Percentiles rank a stretch among this genome's conserved stretches.
These are phyloP conservation scores for Takashimella tepidaria DNA, from an alignment of 1,284 basidiomycete species.

Conservation along the genomic window DNA sequence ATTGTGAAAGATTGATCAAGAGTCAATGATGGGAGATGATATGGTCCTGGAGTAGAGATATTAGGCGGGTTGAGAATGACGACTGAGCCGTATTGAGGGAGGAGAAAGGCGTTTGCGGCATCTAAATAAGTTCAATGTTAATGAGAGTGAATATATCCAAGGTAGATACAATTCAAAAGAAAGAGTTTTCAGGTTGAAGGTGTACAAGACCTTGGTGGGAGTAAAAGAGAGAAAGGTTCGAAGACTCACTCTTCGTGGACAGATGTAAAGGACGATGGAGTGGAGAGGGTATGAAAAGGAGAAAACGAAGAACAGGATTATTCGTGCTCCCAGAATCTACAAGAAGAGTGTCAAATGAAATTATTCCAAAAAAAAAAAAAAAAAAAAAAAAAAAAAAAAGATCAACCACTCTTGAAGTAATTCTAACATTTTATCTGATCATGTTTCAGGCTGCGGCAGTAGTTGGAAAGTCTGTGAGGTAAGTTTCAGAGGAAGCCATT, in stretches of 20 bases:
- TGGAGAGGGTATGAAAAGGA: constrained; percentile 79
- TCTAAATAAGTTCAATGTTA: too few species aligned
- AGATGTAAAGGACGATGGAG: constrained; percentile 63
- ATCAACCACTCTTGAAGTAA: too few species aligned
- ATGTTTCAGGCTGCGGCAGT: neutral
- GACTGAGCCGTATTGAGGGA: constrained; percentile 94
- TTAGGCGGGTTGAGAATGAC: constrained; percentile 64
- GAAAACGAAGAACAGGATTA: constrained; percentile 87
- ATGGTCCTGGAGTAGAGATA: constrained; percentile 7
- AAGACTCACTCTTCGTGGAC: constrained; percentile 53
- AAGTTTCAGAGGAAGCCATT: too few species aligned
- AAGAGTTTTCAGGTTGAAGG: neutral
- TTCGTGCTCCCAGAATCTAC: constrained; percentile 56
- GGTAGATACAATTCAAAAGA: constrained; percentile 1
- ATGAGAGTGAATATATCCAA: too few species aligned
- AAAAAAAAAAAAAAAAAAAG: constrained; percentile 54
- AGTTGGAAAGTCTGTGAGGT: neutral
- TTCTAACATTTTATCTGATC: too few species aligned
- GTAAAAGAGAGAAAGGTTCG: neutral
- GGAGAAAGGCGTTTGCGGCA: constrained; percentile 58
- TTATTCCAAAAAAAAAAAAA: too few species aligned
- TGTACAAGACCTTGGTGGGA: too few species aligned
- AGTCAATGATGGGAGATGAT: constrained; percentile 27
- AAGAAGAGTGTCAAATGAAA: constrained; percentile 54
- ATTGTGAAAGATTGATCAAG: constrained; percentile 61